Evolutionary conservation across 345 rosid genomes (phyloP), one percentile per base, ranked within the genome.

Genomic region (Schrenkiella parvula): DNA sequence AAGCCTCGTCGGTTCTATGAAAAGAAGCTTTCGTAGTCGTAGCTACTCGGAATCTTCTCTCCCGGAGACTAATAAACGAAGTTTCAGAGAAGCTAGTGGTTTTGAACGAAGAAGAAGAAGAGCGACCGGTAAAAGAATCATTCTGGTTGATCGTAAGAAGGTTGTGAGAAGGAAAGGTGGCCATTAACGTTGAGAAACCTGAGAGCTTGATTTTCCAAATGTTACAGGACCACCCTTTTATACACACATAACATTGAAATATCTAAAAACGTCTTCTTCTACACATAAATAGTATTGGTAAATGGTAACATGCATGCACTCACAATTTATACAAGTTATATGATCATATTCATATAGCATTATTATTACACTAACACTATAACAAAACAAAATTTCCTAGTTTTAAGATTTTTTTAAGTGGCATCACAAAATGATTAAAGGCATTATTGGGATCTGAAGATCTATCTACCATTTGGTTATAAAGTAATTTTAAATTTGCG

Each of bases 141-240:
- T 13, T 73, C 0, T 17, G 73, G 28, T 50, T 54, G 64, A 35
- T 48, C 17, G 64, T 55, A 9, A 82, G 78, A 54, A 76, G 39
- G 1, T 78, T 43, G 76, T 56, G 48, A 41, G 83, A 67, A 3
- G 80, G 66, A 76, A 78, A 60, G 32, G 76, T 34, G 28, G 91
- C 85, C 89, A 85, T 87, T 54, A n/a, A n/a, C n/a, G 64, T 52
- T 63, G 52, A 68, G 78, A 57, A 66, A 52, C 71, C 48, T 13
- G 1, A 51, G 25, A 68, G 79, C 79, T 60, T 53, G 26, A 38
- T 53, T 34, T 34, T 53, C 11, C 9, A 21, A 26, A 51, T 50
- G 46, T 3, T 3, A 8, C n/a, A 8, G 39, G 46, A 12, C 37
- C 32, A 23, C 0, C 31, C 10, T 34, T 44, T 67, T 67, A 39